phyloP scores from a whole-genome alignment of 1,284 basidiomycete genomes.

The Phellopilus nigrolimitatus region DNA sequence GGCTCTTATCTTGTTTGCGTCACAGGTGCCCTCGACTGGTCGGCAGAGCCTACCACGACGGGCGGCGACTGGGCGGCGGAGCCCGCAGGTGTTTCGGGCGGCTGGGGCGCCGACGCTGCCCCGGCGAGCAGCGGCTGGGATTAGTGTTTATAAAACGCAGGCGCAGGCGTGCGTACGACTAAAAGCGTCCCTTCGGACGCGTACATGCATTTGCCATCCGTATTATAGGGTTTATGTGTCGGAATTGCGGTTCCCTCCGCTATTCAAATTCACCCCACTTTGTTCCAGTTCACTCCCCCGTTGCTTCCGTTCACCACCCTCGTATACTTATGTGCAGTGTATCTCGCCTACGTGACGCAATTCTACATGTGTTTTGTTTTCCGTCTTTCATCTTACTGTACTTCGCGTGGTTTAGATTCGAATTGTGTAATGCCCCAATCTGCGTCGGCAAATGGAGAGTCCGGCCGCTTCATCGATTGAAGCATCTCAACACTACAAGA shows the following conservation, averaged over 20 bases:
- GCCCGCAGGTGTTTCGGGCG: conserved; percentile 45
- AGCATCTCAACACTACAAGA: too few species aligned
- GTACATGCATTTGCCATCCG: background rate
- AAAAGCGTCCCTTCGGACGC: background rate
- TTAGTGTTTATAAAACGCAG: background rate
- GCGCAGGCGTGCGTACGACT: background rate
- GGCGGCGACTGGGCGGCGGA: conserved; percentile 84
- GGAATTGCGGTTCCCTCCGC: background rate
- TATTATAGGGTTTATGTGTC: background rate
- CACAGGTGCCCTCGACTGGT: conserved; percentile 79
- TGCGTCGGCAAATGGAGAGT: too few species aligned
- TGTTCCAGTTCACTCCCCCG: too few species aligned
- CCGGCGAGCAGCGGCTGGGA: conserved; percentile 22
- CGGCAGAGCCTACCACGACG: conserved; percentile 54
- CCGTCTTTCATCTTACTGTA: background rate
- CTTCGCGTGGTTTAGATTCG: too few species aligned
- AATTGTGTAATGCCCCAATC: too few species aligned
- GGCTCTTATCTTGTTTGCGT: conserved; percentile 14
- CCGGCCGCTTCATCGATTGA: too few species aligned
- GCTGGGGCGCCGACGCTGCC: conserved; percentile 57
- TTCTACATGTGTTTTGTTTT: background rate
- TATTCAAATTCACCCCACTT: too few species aligned
- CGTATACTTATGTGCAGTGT: conserved; percentile 1
- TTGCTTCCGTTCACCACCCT: background rate
- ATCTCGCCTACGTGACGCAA: background rate